A percentile compares a stretch with the other conserved stretches of the same genome.
These are phyloP conservation scores for Monosporascus sp. DNA, from an alignment of 2,329 filamentous ascomycete species.

Conservation along the genomic window DNA sequence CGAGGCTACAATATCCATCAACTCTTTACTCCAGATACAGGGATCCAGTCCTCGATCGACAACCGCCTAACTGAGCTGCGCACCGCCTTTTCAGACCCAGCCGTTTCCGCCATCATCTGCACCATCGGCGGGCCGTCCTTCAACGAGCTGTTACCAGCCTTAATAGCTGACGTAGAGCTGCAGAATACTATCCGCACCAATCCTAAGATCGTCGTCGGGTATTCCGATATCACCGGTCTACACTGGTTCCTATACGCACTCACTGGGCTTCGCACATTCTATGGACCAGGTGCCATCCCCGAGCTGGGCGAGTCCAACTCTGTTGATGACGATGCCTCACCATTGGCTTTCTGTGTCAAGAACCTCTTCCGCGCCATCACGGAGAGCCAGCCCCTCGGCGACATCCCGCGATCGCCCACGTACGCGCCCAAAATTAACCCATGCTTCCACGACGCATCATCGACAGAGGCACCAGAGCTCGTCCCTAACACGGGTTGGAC, in stretches of 20 bases:
- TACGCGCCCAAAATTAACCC: constrained; percentile 23
- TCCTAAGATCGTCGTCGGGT: constrained; percentile 38
- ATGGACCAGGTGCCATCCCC: constrained; percentile 33
- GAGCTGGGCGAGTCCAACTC: constrained; percentile 30
- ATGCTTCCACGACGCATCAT: constrained; percentile 16
- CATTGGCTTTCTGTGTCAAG: constrained; percentile 24
- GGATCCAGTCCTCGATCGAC: constrained; percentile 26
- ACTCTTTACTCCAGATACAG: constrained; percentile 23
- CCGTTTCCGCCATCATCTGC: constrained; percentile 31
- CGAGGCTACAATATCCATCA: constrained; percentile 30
- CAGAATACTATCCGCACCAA: constrained; percentile 26
- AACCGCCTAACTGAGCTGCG: constrained; percentile 33
- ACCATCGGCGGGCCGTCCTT: constrained; percentile 33
- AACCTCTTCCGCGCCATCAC: constrained; percentile 28
- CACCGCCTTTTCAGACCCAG: constrained; percentile 30
- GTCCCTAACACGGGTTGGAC: constrained; percentile 24
- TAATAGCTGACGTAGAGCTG: constrained; percentile 30
- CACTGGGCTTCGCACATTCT: constrained; percentile 36
- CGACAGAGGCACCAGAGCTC: constrained; percentile 23
- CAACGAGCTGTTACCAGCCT: constrained; percentile 33
- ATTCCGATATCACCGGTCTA: constrained; percentile 35
- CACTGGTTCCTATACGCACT: constrained; percentile 35
- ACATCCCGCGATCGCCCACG: constrained; percentile 23
- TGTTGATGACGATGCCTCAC: constrained; percentile 15
- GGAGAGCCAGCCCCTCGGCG: constrained; percentile 20